phyloP scores from a whole-genome alignment of 2,329 filamentous ascomycete species.

The Sporothrix schenckii region DNA sequence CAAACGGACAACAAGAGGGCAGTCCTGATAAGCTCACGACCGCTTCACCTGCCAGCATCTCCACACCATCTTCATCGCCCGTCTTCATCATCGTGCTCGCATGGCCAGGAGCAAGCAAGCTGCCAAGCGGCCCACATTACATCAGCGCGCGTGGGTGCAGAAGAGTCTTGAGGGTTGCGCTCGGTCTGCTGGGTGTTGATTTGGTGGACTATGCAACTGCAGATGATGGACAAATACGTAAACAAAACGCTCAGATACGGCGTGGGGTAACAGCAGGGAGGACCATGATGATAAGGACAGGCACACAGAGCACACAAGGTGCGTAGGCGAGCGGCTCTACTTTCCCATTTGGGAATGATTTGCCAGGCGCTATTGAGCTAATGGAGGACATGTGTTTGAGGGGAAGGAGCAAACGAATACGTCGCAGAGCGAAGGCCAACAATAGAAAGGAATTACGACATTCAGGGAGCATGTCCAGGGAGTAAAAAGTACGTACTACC shows the following conservation, averaged over 20 bases:
- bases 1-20: not conserved
- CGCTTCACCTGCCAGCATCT: not conserved
- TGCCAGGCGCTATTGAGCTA: not conserved
- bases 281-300: constrained; percentile 7
- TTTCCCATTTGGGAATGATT: constrained; percentile 15
- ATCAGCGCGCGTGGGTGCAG: constrained; percentile 2
- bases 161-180: not conserved
- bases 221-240: too few relatives aligned
- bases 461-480: too few relatives aligned
- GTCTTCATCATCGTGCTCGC: too few relatives aligned
- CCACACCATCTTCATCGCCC: not conserved
- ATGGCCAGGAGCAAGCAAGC: too few relatives aligned
- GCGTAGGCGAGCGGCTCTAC: not conserved
- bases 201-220: not conserved
- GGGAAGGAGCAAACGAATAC: not conserved
- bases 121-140: not conserved
- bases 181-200: not conserved
- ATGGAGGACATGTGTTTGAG: not conserved
- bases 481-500: too few relatives aligned
- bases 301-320: not conserved
- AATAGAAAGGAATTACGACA: not conserved
- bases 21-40: constrained; percentile 21
- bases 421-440: not conserved
- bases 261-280: not conserved
- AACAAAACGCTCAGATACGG: not conserved